phyloP scores from a whole-genome alignment of 768 basidiomycete genomes.

The Russula sp. region DNA sequence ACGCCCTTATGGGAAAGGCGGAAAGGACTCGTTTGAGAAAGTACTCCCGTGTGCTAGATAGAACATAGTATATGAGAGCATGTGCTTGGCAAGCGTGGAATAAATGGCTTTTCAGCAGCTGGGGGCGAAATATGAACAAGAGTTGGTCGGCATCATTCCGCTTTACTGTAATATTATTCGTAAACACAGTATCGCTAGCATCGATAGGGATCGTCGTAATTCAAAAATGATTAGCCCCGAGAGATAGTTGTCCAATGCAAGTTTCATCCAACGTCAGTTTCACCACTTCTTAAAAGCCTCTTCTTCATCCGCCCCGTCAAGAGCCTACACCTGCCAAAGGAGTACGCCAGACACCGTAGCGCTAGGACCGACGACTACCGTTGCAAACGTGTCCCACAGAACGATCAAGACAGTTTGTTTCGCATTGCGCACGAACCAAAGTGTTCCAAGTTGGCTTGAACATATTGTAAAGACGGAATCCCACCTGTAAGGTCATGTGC shows the following conservation, averaged over 20 bases:
- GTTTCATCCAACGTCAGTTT: too few relatives aligned
- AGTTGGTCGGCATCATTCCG: too few relatives aligned
- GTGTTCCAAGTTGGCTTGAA: constrained; percentile 16
- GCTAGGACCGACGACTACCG: constrained; percentile 20
- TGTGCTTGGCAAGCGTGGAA: not conserved
- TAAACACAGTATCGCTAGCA: too few relatives aligned
- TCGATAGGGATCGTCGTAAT: not conserved
- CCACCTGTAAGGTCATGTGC: constrained; percentile 22
- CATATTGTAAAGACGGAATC: constrained; percentile 16
- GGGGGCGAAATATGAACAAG: not conserved
- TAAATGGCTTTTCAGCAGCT: not conserved
- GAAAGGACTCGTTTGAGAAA: not conserved
- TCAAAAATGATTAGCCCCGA: too few relatives aligned
- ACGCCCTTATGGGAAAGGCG: constrained; percentile 7
- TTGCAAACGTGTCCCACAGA: constrained; percentile 21
- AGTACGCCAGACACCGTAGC: constrained; percentile 27
- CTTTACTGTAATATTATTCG: too few relatives aligned
- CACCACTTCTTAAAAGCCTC: not conserved
- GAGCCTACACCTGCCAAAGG: constrained; percentile 24
- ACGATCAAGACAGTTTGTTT: constrained; percentile 9
- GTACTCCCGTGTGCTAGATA: not conserved
- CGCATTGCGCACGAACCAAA: constrained; percentile 24
- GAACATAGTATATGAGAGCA: too few relatives aligned
- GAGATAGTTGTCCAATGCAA: not conserved
- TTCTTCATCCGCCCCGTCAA: constrained; percentile 12